phyloP scores from a whole-genome alignment of 2,329 filamentous ascomycete species.

The Phialophora verrucosa region DNA sequence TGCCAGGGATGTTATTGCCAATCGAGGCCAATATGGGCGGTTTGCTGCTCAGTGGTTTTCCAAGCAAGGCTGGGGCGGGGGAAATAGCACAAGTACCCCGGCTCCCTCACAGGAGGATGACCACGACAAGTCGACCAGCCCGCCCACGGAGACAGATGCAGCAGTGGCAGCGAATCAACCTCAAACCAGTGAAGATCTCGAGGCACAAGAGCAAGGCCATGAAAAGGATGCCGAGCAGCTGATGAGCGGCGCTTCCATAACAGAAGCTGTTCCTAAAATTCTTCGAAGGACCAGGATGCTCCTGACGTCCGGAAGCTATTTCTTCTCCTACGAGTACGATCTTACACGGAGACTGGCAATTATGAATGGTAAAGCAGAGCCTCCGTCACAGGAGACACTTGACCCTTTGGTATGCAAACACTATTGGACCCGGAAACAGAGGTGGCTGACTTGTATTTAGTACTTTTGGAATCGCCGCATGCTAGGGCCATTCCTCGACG shows the following conservation, averaged over 20 bases:
- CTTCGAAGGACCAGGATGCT: slow-evolving; percentile 82
- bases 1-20: slow-evolving; percentile 85
- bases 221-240: slow-evolving; percentile 15
- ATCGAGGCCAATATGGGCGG: slow-evolving; percentile 80
- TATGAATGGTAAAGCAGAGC: slow-evolving; percentile 18
- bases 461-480: slow-evolving; percentile 94
- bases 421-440: background rate
- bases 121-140: background rate
- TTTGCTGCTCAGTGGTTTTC: slow-evolving; percentile 95
- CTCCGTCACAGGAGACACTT: slow-evolving; percentile 27
- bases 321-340: slow-evolving; percentile 93
- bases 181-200: slow-evolving; percentile 7
- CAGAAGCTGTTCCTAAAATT: slow-evolving; percentile 77
- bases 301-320: slow-evolving; percentile 86
- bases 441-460: slow-evolving; percentile 41
- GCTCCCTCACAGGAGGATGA: background rate
- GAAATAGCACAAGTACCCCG: slow-evolving; percentile 1
- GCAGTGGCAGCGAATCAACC: slow-evolving; percentile 23
- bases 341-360: slow-evolving; percentile 70
- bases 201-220: slow-evolving; percentile 11
- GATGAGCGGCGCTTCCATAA: slow-evolving; percentile 43
- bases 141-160: slow-evolving; percentile 10
- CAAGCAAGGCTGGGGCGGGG: slow-evolving; percentile 69
- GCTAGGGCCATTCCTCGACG: slow-evolving; percentile 72
- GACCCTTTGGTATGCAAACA: slow-evolving; percentile 28